These are phyloP conservation scores for Boletus rufocinnamomeus DNA, from an alignment of 768 basidiomycete genomes.

Conservation along the genomic window DNA sequence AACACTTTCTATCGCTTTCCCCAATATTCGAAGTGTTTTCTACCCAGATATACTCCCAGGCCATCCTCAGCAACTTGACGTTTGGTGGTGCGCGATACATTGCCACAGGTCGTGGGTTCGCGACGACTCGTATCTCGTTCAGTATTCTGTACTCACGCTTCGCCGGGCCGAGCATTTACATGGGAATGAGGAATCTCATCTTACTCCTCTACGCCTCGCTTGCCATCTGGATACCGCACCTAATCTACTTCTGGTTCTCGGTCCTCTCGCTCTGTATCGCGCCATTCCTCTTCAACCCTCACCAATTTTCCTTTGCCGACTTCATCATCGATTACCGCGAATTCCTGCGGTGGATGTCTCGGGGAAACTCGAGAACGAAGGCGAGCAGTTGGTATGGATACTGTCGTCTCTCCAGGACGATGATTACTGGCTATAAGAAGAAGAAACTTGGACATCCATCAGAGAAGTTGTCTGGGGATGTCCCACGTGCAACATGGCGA, in stretches of 20 bases:
- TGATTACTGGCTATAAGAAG: conserved; percentile 99
- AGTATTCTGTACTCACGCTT: conserved; percentile 97
- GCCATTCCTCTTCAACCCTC: conserved; percentile 99
- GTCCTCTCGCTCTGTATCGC: conserved; percentile 93
- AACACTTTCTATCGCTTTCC: conserved; percentile 96
- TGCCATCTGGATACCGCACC: conserved; percentile 89
- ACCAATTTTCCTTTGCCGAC: conserved; percentile 96
- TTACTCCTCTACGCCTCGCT: conserved; percentile 90
- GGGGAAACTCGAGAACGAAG: conserved; percentile 95
- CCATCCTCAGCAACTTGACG: conserved; percentile 94
- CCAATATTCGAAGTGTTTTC: conserved; percentile 99
- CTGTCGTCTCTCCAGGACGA: conserved; percentile 93
- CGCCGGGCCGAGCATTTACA: conserved; percentile 99
- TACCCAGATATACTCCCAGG: conserved; percentile 97
- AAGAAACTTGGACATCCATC: conserved; percentile 98
- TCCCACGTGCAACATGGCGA: conserved; percentile 88
- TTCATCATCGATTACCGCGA: conserved; percentile 99
- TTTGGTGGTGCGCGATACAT: conserved; percentile 99
- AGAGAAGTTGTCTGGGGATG: conserved; percentile 93
- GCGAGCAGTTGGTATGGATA: conserved; percentile 99
- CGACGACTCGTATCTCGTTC: conserved; percentile 95
- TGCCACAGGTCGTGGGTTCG: conserved; percentile 98
- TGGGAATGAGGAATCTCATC: conserved; percentile 93
- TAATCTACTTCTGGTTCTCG: conserved; percentile 99
- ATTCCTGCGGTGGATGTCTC: conserved; percentile 98